Base-by-base conservation (phyloP, 75 land plant species). In the Picea sitchensis region DNA sequence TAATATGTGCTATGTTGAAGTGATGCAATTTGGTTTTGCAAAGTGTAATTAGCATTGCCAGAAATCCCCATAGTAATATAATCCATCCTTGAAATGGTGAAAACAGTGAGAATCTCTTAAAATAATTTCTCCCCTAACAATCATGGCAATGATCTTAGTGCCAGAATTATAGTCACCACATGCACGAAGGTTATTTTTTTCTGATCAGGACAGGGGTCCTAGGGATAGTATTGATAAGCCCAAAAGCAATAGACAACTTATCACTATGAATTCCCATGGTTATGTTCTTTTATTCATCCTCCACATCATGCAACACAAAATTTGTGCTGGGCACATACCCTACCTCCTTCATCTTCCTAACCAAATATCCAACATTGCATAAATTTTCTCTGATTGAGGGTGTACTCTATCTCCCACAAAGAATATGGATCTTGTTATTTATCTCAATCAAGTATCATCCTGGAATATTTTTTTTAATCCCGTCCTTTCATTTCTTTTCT, bases 371-470 rank as follows among this genome's bases (percentile, higher is more conserved):
- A 71, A 54, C 73, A 71, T 71, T 41, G 73, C 73, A 71, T 41
- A 34, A 71, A 44, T 71, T 71, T 71, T 71, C 23, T 71, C 51
- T 32, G 47, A 41, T 38, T 71, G 51, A 36, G 54, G 73, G 44
- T 71, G 73, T 41, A 21, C 38, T 41, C 41, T 68, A 17, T 71
- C 73, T 38, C 41, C 73, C 23, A 71, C 73, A 7, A 71, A 47
- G 73, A 71, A 71, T 30, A 79, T 36, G 71, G 18, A 81, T 47
- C 54, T 18, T 65, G 58, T 58, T 56, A 65, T 81, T 78, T 17
- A 81, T 56, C 73, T 81, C 83, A 61, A 84, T 57, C 79, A 58
- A 57, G 65, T 78, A 80, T 69, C 77, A 80, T 32, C 84, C 81
- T 23, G 38, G 58, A 15, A 9, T 47, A 59, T 83, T 83, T 54